Evolutionary conservation across 2,329 filamentous ascomycete species (phyloP), one percentile per base, ranked within the genome.

Genomic region (Fusarium annulatum): DNA sequence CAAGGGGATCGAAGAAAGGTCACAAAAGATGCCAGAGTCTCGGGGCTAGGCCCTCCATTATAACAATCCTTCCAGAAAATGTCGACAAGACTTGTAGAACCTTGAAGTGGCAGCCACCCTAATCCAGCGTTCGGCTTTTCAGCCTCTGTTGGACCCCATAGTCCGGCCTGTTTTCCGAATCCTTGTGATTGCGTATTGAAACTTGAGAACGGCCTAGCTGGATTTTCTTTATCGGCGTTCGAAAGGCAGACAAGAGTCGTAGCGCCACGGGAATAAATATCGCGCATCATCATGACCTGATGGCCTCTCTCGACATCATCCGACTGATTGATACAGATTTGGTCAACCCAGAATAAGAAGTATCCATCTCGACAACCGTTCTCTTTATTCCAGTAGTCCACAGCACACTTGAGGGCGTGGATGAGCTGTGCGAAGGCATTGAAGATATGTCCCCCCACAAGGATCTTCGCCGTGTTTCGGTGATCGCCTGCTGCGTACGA

Each of bases 371-470:
- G 23, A 45, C 7, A 45, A 45, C 42, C 42, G 0, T 8, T 45
- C 42, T 45, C 0, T 5, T 0, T 26, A 26, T 19, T 0, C 23
- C 23, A 19, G 42, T 45, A 45, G 10, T 1, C 2, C 0, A 45
- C 23, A 26, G 42, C 42, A 26, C 10, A 45, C 23, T 45, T 26
- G 42, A 45, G 23, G n/a, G 42, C 42, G 42, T 26, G 42, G 15
- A 26, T 6, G 16, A 45, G 23, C 23, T 45, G 42, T 23, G 42
- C 23, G 16, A 45, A 45, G 6, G 42, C 23, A 45, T 45, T 45
- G 10, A 45, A 45, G 23, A 45, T 26, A 1, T 45, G 5, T 45
- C 42, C 42, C 42, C 42, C 42, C 6, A 45, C 42, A 26, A 45
- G 7, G 23, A 45, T 45, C 23, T 23, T 26, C 16, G 16, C 42